These are phyloP conservation scores for Clarireedia homoeocarpa DNA, from an alignment of 2,329 filamentous ascomycete genomes.

Conservation along the genomic window DNA sequence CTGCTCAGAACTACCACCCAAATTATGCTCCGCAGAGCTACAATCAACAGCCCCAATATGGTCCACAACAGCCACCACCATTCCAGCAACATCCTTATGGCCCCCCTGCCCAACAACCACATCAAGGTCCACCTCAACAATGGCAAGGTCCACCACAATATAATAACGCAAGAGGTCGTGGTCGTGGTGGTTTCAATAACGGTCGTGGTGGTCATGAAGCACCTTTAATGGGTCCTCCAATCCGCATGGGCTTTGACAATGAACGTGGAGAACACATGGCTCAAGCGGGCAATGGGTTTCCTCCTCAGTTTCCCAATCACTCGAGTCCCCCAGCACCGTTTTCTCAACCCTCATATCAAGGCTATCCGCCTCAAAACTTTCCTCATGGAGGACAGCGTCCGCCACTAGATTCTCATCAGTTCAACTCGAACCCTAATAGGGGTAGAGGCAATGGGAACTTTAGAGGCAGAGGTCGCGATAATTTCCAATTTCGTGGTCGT, in stretches of 20 bases:
- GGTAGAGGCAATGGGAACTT: constrained; percentile 35
- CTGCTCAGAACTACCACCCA: constrained; percentile 48
- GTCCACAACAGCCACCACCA: constrained; percentile 29
- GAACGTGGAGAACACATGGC: constrained; percentile 35
- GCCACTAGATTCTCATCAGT: constrained; percentile 29
- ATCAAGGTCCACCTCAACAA: constrained; percentile 32
- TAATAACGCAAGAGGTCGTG: constrained; percentile 27
- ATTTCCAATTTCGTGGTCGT: constrained; percentile 34
- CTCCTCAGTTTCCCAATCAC: constrained; percentile 29
- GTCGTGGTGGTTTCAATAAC: constrained; percentile 31
- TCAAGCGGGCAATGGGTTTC: constrained; percentile 39
- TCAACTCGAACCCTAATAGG: constrained; percentile 32
- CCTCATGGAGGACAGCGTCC: constrained; percentile 27
- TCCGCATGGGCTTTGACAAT: constrained; percentile 47
- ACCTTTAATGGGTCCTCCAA: constrained; percentile 46
- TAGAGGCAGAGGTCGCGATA: constrained; percentile 31
- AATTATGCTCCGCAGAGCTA: constrained; percentile 52
- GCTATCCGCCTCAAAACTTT: constrained; percentile 33
- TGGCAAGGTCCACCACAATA: constrained; percentile 34
- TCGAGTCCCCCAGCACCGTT: constrained; percentile 26
- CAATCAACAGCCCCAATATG: constrained; percentile 28
- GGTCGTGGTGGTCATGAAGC: constrained; percentile 36
- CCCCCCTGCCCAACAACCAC: constrained; percentile 30
- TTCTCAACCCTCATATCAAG: constrained; percentile 30
- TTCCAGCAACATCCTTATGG: constrained; percentile 27